Percentiles rank a stretch among this genome's conserved stretches.
Conservation (phyloP, 495 filamentous ascomycete genomes). For the Sporormia fimetaria region DNA sequence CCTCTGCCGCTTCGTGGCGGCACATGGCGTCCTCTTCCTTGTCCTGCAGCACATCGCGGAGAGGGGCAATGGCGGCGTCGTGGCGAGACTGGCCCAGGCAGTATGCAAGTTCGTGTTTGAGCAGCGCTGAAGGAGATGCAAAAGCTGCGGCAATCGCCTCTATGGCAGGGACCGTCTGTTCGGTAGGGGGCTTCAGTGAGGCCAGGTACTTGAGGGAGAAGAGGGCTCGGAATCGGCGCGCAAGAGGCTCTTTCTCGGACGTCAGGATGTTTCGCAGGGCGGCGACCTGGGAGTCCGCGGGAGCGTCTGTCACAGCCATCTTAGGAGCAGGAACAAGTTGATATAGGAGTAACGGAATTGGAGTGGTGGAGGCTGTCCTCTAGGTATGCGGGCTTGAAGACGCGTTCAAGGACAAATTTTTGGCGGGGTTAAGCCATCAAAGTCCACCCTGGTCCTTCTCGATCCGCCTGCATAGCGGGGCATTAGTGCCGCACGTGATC, state of each 20-base stretch:
- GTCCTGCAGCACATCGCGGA: conserved; percentile 69
- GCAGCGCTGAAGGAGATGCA: conserved; percentile 65
- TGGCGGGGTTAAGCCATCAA: neutral
- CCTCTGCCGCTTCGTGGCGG: conserved; percentile 92
- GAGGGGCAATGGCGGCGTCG: conserved; percentile 55
- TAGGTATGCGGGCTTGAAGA: no score
- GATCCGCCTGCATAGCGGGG: neutral
- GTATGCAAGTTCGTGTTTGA: conserved; percentile 95
- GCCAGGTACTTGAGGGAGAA: conserved; percentile 96
- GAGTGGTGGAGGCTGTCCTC: no score
- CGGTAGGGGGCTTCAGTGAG: conserved; percentile 48
- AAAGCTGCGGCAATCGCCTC: conserved; percentile 88
- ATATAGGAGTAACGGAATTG: no score
- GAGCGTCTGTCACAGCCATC: conserved; percentile 6
- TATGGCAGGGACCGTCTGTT: conserved; percentile 62
- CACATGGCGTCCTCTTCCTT: conserved; percentile 81
- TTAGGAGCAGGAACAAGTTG: neutral
- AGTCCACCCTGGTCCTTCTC: neutral
- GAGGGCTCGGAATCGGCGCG: conserved; percentile 86
- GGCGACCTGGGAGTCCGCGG: conserved; percentile 32
- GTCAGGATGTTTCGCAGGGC: conserved; percentile 64
- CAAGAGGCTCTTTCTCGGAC: conserved; percentile 68
- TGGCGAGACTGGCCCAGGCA: conserved; percentile 88
- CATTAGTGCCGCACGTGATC: neutral
- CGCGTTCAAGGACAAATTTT: neutral